Evolutionary conservation across 2,329 filamentous ascomycete genomes (phyloP), one percentile per base, ranked within the genome.

Genomic region (Phaeophleospora eucalypticola): DNA sequence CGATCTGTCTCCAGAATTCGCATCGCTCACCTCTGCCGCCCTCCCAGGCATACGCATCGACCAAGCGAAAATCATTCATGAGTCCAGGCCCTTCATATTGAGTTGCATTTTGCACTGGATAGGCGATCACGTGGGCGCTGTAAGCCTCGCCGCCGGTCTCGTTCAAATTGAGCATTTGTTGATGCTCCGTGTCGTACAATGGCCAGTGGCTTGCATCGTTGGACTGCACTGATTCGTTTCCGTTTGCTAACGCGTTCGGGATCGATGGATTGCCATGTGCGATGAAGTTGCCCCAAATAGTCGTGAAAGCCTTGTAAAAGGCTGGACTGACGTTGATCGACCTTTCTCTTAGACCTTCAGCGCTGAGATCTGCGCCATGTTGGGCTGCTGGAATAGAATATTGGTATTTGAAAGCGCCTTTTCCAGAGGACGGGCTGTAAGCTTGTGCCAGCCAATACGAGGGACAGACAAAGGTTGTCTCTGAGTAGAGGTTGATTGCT

Each of bases 371-470:
- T 7, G 24, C 21, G 16, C 62, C 66, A 58, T 76, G 73, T 14
- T 45, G 58, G 2, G 67, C 68, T n/a, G 68, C 66, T 0, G 70
- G 65, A 24, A 74, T 66, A 6, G 70, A 73, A 56, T 70, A 77
- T 52, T 78, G 75, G 54, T 76, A 77, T 35, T 72, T 72, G 64
- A 68, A 77, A 15, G 65, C 49, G 2, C 63, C 60, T 15, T 45
- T 57, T 8, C 17, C 16, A 14, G 16, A 12, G 20, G 46, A 46
- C 18, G 39, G 64, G 15, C 38, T 64, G 48, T 70, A 80, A 2
- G 74, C 74, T 21, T 72, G 65, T 2, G 73, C 72, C 45, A 80
- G 63, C 78, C 77, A 81, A 61, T 80, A 80, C 0, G 73, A 71
- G 0, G 78, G 73, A 57, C 79, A 82, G 36, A 75, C 67, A 40